Percentiles rank a stretch among this genome's conserved stretches.
Conservation (phyloP, 371 early-diverging fungal genomes). For the Basidiobolus meristosporus region DNA sequence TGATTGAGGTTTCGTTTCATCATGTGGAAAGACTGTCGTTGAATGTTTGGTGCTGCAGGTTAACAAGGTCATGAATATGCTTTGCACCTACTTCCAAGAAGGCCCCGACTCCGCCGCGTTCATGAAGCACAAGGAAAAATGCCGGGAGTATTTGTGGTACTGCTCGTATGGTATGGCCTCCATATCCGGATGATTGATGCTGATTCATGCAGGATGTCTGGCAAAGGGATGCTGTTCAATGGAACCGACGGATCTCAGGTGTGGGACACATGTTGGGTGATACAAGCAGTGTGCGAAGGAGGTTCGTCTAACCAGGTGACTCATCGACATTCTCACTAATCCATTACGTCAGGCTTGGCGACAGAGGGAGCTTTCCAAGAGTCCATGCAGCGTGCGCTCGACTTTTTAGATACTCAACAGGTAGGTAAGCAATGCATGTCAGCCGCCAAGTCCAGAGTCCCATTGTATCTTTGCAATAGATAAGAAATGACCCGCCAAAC, state of each 20-base stretch:
- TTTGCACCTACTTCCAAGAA: constrained; percentile 63
- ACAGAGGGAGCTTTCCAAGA: constrained; percentile 40
- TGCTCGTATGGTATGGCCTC: background rate
- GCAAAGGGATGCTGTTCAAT: constrained; percentile 85
- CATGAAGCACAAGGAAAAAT: constrained; percentile 44
- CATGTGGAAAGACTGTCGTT: too few relatives aligned
- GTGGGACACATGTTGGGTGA: constrained; percentile 86
- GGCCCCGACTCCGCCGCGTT: constrained; percentile 72
- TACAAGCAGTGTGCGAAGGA: constrained; percentile 58
- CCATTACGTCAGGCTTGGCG: constrained; percentile 40
- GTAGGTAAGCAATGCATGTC: constrained; percentile 6
- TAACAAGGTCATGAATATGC: constrained; percentile 82
- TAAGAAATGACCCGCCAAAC: constrained; percentile 48
- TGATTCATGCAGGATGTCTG: constrained; percentile 28
- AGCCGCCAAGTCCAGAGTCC: constrained; percentile 1
- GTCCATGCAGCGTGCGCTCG: constrained; percentile 43
- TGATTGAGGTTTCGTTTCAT: too few relatives aligned
- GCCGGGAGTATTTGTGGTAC: constrained; percentile 72
- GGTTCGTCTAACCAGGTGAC: constrained; percentile 3
- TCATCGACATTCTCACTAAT: too few relatives aligned
- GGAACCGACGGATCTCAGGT: constrained; percentile 96
- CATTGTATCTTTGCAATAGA: too few relatives aligned
- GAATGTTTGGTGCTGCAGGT: constrained; percentile 35
- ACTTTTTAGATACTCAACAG: constrained; percentile 77
- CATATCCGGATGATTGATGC: too few relatives aligned